Evolutionary conservation across 1,284 basidiomycete species (phyloP).

Genomic region (Moniliella sp.): DNA sequence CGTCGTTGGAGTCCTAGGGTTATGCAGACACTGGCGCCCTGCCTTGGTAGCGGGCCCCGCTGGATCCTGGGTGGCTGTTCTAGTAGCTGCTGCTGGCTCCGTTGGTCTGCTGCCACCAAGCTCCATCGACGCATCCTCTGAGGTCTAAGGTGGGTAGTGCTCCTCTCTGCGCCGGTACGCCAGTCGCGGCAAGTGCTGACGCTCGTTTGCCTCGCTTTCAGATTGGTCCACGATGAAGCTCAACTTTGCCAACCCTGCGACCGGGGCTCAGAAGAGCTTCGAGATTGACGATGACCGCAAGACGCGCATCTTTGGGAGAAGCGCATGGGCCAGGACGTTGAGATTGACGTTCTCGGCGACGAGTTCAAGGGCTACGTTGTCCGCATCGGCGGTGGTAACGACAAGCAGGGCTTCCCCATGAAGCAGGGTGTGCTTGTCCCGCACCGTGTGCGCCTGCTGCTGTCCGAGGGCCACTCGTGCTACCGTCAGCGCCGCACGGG

Average conservation of each 20-base stretch:
- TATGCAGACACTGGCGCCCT: no score
- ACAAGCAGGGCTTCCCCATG: slow-evolving; percentile 72
- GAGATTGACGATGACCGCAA: slow-evolving; percentile 72
- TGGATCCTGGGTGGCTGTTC: no score
- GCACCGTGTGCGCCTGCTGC: slow-evolving; percentile 77
- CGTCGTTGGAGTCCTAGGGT: no score
- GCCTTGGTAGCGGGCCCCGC: no score
- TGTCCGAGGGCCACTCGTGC: slow-evolving; percentile 87
- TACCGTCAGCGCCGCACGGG: slow-evolving; percentile 77
- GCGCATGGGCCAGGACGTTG: slow-evolving; percentile 84
- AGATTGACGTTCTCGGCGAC: slow-evolving; percentile 70
- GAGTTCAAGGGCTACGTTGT: slow-evolving; percentile 94
- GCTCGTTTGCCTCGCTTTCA: no score
- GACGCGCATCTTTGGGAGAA: slow-evolving; percentile 73
- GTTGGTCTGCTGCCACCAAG: no score
- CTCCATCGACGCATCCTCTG: no score
- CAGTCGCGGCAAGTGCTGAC: no score
- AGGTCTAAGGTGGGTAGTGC: no score
- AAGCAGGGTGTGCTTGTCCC: slow-evolving; percentile 95
- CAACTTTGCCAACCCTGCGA: slow-evolving; percentile 76
- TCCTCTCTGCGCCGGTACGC: no score
- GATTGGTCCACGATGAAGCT: no score
- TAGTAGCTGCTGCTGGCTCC: no score
- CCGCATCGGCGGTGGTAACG: slow-evolving; percentile 88
- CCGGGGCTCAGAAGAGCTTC: slow-evolving; percentile 78